Conservation (phyloP, 2,329 filamentous ascomycete species). For the Cucurbitaria berberidis region DNA sequence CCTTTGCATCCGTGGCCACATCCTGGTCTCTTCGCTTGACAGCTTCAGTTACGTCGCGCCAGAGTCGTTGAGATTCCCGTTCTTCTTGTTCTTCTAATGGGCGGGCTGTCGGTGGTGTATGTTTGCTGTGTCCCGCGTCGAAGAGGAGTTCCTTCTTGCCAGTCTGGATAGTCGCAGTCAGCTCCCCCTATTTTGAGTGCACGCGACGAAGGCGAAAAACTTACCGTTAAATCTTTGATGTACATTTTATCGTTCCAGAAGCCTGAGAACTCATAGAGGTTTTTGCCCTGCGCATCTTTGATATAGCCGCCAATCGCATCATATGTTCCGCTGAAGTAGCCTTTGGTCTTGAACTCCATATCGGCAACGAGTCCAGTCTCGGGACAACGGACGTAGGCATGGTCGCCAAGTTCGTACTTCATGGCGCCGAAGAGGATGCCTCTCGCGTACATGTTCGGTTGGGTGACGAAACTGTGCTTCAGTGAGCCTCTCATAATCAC, state of each 20-base stretch:
- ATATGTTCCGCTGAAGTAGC: constrained; percentile 94
- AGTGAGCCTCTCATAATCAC: constrained; percentile 17
- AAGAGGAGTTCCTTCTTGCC: constrained; percentile 90
- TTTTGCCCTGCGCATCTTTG: constrained; percentile 83
- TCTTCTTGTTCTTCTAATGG: constrained; percentile 87
- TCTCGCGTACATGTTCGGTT: constrained; percentile 98
- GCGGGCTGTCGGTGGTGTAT: constrained; percentile 73
- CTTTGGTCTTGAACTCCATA: constrained; percentile 98
- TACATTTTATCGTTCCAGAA: constrained; percentile 96
- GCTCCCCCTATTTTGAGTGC: too few relatives aligned
- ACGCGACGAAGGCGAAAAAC: constrained; percentile 30
- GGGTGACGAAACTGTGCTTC: constrained; percentile 77
- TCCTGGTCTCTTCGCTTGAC: constrained; percentile 87
- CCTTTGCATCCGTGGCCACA: constrained; percentile 91
- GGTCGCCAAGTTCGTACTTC: constrained; percentile 98
- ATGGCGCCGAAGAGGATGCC: constrained; percentile 98
- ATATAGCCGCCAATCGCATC: constrained; percentile 94
- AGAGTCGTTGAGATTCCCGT: constrained; percentile 87
- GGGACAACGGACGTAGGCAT: constrained; percentile 90
- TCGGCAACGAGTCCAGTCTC: constrained; percentile 87
- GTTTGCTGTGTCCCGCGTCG: constrained; percentile 79
- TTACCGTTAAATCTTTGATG: constrained; percentile 79
- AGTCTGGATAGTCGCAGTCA: constrained; percentile 63
- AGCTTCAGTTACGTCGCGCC: constrained; percentile 80
- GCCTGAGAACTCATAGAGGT: constrained; percentile 86